These are phyloP conservation scores for Spinacia oleracea DNA, from an alignment of 179 eudicot genomes.

Conservation along the genomic window DNA sequence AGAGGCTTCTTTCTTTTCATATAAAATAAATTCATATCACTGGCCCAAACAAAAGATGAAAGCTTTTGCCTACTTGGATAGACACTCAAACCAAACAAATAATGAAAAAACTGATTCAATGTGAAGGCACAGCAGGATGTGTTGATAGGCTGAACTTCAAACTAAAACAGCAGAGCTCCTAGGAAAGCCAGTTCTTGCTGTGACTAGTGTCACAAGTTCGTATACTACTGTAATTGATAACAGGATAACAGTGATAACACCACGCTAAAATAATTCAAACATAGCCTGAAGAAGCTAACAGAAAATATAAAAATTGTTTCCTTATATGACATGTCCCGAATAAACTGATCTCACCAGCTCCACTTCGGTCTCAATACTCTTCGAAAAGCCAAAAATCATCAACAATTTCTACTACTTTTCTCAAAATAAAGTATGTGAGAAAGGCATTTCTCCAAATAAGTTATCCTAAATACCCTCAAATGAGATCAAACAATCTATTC, in stretches of 20 bases:
- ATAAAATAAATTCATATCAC: background rate
- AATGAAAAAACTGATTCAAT: background rate
- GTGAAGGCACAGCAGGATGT: too few relatives aligned
- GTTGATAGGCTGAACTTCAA: background rate
- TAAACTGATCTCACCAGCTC: background rate
- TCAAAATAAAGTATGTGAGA: too few relatives aligned
- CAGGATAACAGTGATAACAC: background rate
- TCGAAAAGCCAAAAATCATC: too few relatives aligned
- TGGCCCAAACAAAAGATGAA: background rate
- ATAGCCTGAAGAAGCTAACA: too few relatives aligned
- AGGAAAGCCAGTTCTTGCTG: background rate
- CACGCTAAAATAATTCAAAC: background rate
- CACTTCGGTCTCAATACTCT: background rate
- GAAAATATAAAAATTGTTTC: background rate
- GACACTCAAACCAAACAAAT: background rate
- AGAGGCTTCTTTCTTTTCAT: background rate
- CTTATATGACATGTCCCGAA: background rate
- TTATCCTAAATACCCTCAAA: too few relatives aligned
- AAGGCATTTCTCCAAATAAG: too few relatives aligned
- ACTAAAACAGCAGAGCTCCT: background rate
- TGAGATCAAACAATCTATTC: too few relatives aligned
- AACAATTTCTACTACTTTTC: background rate
- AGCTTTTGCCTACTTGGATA: background rate
- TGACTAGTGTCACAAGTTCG: background rate
- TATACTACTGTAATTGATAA: background rate